Evolutionary conservation across 2,329 filamentous ascomycete genomes (phyloP), one percentile per base, ranked within the genome.

Genomic region (Colletotrichum tropicicola): DNA sequence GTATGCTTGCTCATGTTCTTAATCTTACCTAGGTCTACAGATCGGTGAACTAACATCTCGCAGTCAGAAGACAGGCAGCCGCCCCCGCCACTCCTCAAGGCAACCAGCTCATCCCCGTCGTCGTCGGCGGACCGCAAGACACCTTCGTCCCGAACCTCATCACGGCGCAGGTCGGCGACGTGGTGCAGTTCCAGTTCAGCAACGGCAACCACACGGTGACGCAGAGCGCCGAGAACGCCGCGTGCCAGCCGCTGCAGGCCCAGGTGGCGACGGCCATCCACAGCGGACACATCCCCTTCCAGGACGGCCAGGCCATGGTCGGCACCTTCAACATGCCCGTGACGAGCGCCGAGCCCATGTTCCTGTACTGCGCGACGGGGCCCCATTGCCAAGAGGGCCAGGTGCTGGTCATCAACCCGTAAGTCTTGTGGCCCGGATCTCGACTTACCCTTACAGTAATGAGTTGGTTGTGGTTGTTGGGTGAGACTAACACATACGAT

Each of bases 341-440:
- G 17, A 78, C 77, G 27, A 78, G 75, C 61, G 76, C 79, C 0
- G 75, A 80, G 2, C 77, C 83, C 6, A 79, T 85, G 62, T 86
- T 83, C 71, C 66, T 84, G 30, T 87, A 86, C 71, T 87, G 84
- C 60, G 81, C 83, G 0, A 80, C 80, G 3, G 78, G 74, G 0
- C 79, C 78, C 3, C 83, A 86, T 62, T 86, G 85, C 47, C 80
- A 84, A 69, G 71, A 70, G 8, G 84, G 83, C 7, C 85, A 86
- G 76, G 78, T 83, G 27, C 79, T 84, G 74, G 78, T 84, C 6
- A 79, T 87, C 39, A 87, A 87, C 62, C 79, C 80, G 78, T 79
- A 59, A 65, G 77, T 69, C n/a, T n/a, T n/a, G n/a, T 25, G 12
- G 9, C 10, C 35, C 25, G 6, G 3, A 19, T 15, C 6, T 12